Evolutionary conservation across 352 stramenopile species (phyloP), one percentile per base, ranked within the genome.

Genomic region (Globisporangium mamillatum): DNA sequence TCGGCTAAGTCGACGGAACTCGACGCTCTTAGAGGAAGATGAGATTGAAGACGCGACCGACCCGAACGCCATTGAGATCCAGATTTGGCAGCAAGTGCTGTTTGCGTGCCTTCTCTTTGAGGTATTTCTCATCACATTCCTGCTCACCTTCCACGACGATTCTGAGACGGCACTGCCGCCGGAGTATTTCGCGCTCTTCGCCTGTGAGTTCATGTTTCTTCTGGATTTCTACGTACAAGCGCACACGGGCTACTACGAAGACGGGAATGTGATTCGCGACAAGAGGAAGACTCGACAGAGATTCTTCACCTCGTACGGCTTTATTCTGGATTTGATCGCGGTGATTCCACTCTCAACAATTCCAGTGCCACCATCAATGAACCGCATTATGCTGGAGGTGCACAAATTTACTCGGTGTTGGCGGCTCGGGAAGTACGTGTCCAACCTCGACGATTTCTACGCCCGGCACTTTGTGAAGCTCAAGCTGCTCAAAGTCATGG

Each of bases 171-270:
- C 34, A 1, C 34, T 55, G n/a, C 53, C 63, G 1, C 8, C 24
- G 16, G 52, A 61, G 32, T 68, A 62, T 22, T 55, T 32, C 3
- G 36, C 22, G 7, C 25, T 68, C 9, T 44, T 56, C 29, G 27
- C 27, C 38, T 70, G 66, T 55, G 80, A 90, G 57, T 20, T 65
- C 24, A 66, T 90, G 38, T 90, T 90, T 64, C 38, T 77, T 10
- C 56, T 66, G 24, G 79, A 91, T 66, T 75, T 91, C 58, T 83
- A 78, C 67, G 74, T 91, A n/a, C 71, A 86, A 52, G 36, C 82
- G 27, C 78, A 89, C 66, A 87, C 78, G 20, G 80, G 82, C 14
- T 89, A 79, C 62, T 89, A 91, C 67, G 67, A 86, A 50, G 71
- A 77, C 52, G 78, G 81, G 61, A 84, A 84, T 38, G 76, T 89